Conservation (phyloP, 192 early-diverging fungal genomes). For the Coemansia pectinata region DNA sequence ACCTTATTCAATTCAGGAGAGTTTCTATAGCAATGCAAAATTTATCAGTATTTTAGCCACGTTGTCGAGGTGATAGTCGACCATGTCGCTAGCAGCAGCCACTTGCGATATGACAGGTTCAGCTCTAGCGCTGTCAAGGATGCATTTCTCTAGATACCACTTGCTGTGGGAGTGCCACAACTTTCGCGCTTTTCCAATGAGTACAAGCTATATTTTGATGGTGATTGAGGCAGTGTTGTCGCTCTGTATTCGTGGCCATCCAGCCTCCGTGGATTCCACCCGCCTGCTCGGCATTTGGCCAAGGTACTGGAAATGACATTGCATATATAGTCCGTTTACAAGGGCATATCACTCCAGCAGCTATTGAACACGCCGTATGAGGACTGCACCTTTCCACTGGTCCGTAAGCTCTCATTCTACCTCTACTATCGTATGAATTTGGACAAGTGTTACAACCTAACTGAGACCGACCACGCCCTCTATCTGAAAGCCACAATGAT, state of each 20-base stretch:
- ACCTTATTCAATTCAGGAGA: no score
- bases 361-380: background rate
- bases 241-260: background rate
- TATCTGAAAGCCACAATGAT: no score
- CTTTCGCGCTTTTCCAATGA: background rate
- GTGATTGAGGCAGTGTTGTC: no score
- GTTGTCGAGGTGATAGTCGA: background rate
- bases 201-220: background rate
- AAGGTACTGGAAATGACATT: background rate
- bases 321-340: background rate
- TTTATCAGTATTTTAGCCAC: background rate
- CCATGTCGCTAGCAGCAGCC: background rate
- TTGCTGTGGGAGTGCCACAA: background rate
- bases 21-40: no score
- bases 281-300: background rate
- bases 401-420: background rate
- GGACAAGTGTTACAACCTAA: no score
- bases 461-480: no score
- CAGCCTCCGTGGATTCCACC: background rate
- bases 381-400: background rate
- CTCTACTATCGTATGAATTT: no score
- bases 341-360: background rate
- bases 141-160: background rate
- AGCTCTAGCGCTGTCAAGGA: background rate
- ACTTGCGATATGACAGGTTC: background rate